Evolutionary conservation across 768 basidiomycete species (phyloP), one percentile per base, ranked within the genome.

Genomic region (Fistulinella prunicolor): DNA sequence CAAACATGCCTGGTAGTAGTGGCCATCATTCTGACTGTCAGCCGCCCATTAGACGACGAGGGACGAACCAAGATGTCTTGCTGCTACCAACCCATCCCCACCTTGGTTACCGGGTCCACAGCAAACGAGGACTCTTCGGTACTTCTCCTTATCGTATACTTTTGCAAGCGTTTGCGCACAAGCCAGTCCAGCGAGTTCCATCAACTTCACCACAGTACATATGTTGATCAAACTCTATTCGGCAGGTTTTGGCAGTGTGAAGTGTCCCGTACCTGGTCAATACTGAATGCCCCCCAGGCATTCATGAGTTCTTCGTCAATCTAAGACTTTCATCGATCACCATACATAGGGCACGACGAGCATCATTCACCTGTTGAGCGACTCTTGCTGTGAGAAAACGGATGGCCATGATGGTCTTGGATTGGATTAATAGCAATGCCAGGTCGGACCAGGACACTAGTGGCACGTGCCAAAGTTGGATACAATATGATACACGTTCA

Each of bases 41-140:
- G 19, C 5, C 19, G 19, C 30, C 10, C 3, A 8, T 6, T 32
- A 19, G 17, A 40, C 21, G 26, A 32, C n/a, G 21, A 22, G 19
- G 29, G 30, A 52, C 80, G 46, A 55, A 89, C 91, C 83, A 8
- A 99, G 79, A 70, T 99, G 96, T 37, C 95, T 77, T 36, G 96
- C 96, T 23, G 96, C 96, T 21, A 97, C 95, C 0, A 99, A 73
- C 4, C 96, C 96, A 69, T 99, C 96, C 12, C 96, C 96, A 69
- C 81, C 92, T 74, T 98, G 95, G 61, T 98, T 98, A 35, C 96
- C 96, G 7, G 96, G 94, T 16, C 96, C 96, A 63, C 94, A 97
- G 60, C 90, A 93, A 10, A 98, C 89, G n/a, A 98, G 73, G 6
- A 98, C 91, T 10, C 82, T 79, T 30, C 77, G 78, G 64, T 89